Evolutionary conservation across 306 rosid species (phyloP).

Genomic region (Lathyrus aphaca): DNA sequence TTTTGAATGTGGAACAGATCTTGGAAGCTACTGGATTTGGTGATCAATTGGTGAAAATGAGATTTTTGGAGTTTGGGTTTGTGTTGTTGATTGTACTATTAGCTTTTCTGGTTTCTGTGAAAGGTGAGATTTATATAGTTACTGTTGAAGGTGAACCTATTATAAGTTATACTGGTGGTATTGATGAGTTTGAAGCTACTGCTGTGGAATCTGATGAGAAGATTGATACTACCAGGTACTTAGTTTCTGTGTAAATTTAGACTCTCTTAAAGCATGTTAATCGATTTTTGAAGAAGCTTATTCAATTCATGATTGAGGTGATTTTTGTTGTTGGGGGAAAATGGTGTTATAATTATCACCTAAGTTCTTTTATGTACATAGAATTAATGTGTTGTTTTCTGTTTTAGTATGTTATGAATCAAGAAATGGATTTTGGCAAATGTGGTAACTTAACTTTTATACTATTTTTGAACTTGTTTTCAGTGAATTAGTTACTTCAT

Average conservation of each 20-base stretch:
- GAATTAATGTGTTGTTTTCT: constrained; percentile 1
- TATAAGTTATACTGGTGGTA: constrained; percentile 83
- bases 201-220: constrained; percentile 90
- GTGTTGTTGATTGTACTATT: constrained; percentile 46
- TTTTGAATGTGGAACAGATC: constrained; percentile 53
- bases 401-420: constrained; percentile 24
- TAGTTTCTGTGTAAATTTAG: constrained; percentile 15
- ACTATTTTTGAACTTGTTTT: constrained; percentile 40
- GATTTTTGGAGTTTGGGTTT: constrained; percentile 45
- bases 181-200: constrained; percentile 94
- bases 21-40: constrained; percentile 48
- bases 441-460: constrained; percentile 31
- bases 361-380: not conserved
- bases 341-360: constrained; percentile 25
- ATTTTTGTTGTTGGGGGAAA: constrained; percentile 24
- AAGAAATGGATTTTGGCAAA: constrained; percentile 29
- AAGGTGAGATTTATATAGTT: constrained; percentile 77
- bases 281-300: constrained; percentile 17
- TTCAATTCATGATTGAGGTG: not conserved
- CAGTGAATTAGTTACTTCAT: constrained; percentile 83
- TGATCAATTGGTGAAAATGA: constrained; percentile 49
- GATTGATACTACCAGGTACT: constrained; percentile 85
- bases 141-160: constrained; percentile 93
- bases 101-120: constrained; percentile 50
- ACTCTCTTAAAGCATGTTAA: not conserved